These are phyloP conservation scores for Nitzschia putrida DNA, from an alignment of 108 stramenopile species.

Conservation along the genomic window DNA sequence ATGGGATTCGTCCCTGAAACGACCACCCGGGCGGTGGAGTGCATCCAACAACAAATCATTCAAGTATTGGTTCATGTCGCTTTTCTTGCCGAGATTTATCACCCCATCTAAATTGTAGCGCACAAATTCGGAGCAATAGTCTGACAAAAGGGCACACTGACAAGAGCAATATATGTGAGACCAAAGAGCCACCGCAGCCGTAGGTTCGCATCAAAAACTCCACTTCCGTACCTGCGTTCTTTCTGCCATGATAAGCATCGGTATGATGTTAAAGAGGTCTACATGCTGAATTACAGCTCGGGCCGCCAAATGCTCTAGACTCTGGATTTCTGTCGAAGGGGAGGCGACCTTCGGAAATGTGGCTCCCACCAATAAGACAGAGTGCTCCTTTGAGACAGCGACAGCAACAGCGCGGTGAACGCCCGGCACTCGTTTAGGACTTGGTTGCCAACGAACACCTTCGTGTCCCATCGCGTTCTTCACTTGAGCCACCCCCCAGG, in stretches of 20 bases:
- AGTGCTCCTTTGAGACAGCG: slow-evolving; percentile 81
- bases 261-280: slow-evolving; percentile 79
- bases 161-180: too few relatives aligned
- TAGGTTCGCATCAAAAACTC: too few relatives aligned
- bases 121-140: slow-evolving; percentile 70
- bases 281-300: slow-evolving; percentile 59
- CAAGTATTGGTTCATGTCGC: slow-evolving; percentile 60
- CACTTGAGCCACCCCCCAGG: slow-evolving; percentile 72
- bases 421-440: slow-evolving; percentile 70
- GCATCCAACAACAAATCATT: slow-evolving; percentile 45
- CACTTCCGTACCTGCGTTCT: slow-evolving; percentile 39
- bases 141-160: slow-evolving; percentile 36
- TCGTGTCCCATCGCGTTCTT: slow-evolving; percentile 76
- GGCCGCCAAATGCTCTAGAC: slow-evolving; percentile 60
- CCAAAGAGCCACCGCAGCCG: too few relatives aligned
- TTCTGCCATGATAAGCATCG: slow-evolving; percentile 63
- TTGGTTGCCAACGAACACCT: slow-evolving; percentile 73
- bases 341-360: slow-evolving; percentile 63
- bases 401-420: slow-evolving; percentile 77
- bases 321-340: slow-evolving; percentile 9
- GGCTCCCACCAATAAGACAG: slow-evolving; percentile 71
- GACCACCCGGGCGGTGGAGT: slow-evolving; percentile 1
- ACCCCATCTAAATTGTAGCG: slow-evolving; percentile 80
- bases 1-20: slow-evolving; percentile 47
- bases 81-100: slow-evolving; percentile 58